These are phyloP conservation scores for Verticillium nubilum DNA, from an alignment of 2,329 filamentous ascomycete genomes.

Conservation along the genomic window DNA sequence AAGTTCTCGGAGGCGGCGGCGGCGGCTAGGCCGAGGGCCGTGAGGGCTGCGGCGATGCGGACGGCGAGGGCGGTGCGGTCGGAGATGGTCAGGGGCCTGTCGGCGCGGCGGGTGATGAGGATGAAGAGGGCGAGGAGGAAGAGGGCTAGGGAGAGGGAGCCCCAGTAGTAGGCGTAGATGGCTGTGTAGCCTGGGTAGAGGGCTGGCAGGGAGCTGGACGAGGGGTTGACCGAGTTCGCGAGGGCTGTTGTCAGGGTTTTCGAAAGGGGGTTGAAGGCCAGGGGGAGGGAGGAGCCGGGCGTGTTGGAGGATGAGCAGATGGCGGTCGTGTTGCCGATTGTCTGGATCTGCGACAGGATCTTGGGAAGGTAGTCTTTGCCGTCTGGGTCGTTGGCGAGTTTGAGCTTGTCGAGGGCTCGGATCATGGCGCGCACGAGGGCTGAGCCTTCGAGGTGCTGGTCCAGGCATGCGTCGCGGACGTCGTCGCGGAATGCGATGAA, in stretches of 20 bases:
- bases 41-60: not conserved
- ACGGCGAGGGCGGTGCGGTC: slow-evolving; percentile 5
- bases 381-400: slow-evolving; percentile 5
- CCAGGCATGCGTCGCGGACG: slow-evolving; percentile 2
- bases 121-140: slow-evolving; percentile 7
- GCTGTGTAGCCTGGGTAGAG: slow-evolving; percentile 6
- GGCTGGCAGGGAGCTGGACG: not conserved
- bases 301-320: slow-evolving; percentile 1
- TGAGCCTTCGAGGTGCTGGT: slow-evolving; percentile 4
- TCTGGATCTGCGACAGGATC: slow-evolving; percentile 5
- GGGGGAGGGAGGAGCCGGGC: not conserved
- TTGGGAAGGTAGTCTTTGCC: not conserved
- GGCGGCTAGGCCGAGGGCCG: slow-evolving; percentile 3
- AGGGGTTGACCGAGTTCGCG: slow-evolving; percentile 6
- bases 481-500: slow-evolving; percentile 4
- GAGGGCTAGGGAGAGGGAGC: slow-evolving; percentile 6
- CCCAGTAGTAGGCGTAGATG: slow-evolving; percentile 9
- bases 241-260: slow-evolving; percentile 4
- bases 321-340: slow-evolving; percentile 5
- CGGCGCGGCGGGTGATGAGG: slow-evolving; percentile 5
- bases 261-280: not conserved
- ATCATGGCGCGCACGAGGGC: not conserved
- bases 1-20: slow-evolving; percentile 5
- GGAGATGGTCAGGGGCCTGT: slow-evolving; percentile 7
- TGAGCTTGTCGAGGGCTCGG: slow-evolving; percentile 2